These are phyloP conservation scores for Omphalea diandra DNA, from an alignment of 441 rosid species.

Conservation along the genomic window DNA sequence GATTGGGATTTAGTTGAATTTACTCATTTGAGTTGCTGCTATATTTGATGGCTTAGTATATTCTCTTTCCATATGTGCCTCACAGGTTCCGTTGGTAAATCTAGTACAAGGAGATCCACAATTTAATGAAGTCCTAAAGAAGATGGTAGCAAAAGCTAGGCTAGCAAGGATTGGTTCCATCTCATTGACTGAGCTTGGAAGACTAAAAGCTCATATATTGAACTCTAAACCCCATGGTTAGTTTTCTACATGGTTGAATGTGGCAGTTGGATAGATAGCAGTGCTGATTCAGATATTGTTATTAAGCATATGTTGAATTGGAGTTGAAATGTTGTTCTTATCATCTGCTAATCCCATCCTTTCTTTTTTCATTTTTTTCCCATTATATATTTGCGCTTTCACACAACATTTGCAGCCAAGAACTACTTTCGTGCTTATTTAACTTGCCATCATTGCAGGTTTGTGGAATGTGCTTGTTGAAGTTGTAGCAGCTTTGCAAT, in stretches of 20 bases:
- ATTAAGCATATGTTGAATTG: conserved; percentile 1
- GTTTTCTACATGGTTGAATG: conserved; percentile 25
- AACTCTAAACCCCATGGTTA: conserved; percentile 60
- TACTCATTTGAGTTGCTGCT: conserved; percentile 2
- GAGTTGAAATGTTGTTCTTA: background rate
- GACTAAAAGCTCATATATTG: conserved; percentile 57
- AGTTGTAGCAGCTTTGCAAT: conserved; percentile 67
- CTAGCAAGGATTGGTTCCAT: conserved; percentile 60
- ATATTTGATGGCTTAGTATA: conserved; percentile 5
- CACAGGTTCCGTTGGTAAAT: conserved; percentile 54
- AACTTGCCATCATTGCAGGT: conserved; percentile 40
- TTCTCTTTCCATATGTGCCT: conserved; percentile 14
- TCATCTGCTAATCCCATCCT: background rate
- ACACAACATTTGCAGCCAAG: background rate
- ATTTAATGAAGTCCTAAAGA: conserved; percentile 44
- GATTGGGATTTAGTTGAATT: conserved; percentile 1
- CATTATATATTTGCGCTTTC: no score
- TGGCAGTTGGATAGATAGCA: background rate
- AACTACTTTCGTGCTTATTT: conserved; percentile 15
- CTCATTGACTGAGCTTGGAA: conserved; percentile 61
- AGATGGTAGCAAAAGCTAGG: conserved; percentile 72
- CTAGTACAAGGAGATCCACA: conserved; percentile 31
- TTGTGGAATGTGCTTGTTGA: conserved; percentile 72
- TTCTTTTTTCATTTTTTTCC: background rate
- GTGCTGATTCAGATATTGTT: background rate